These are phyloP conservation scores for Sporodiniella umbellata DNA, from an alignment of 371 early-diverging fungal genomes.

Conservation along the genomic window DNA sequence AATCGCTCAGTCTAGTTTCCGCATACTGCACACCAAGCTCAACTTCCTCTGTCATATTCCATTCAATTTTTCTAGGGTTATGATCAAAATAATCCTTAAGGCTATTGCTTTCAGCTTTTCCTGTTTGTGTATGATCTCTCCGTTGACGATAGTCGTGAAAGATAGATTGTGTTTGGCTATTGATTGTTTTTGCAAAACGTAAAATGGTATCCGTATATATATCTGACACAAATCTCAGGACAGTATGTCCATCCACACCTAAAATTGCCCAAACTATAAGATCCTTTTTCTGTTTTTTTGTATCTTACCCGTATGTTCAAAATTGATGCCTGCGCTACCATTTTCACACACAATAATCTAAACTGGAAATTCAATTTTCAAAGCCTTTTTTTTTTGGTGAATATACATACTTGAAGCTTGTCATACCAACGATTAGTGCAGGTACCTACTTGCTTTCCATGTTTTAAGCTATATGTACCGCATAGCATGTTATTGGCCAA, in stretches of 20 bases:
- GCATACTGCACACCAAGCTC: slow-evolving; percentile 50
- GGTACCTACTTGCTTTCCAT: slow-evolving; percentile 53
- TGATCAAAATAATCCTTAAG: slow-evolving; percentile 21
- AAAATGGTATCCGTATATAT: slow-evolving; percentile 57
- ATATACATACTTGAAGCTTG: slow-evolving; percentile 44
- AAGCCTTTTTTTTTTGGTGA: not conserved
- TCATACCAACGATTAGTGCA: slow-evolving; percentile 61
- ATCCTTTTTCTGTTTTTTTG: not conserved
- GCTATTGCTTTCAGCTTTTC: not conserved
- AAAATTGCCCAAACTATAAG: not conserved
- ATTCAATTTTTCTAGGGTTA: slow-evolving; percentile 52
- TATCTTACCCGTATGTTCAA: slow-evolving; percentile 53
- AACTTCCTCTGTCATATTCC: slow-evolving; percentile 42
- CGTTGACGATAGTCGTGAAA: slow-evolving; percentile 34
- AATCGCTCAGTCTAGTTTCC: slow-evolving; percentile 48
- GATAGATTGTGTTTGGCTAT: slow-evolving; percentile 48
- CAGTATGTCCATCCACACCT: slow-evolving; percentile 63
- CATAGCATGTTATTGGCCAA: slow-evolving; percentile 55
- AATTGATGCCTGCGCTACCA: slow-evolving; percentile 58
- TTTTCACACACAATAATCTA: slow-evolving; percentile 59
- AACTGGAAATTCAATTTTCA: not conserved
- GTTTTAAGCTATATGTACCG: slow-evolving; percentile 46
- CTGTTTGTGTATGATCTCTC: not conserved
- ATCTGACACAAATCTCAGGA: slow-evolving; percentile 52
- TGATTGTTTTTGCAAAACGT: slow-evolving; percentile 55